A percentile compares a stretch with the other conserved stretches of the same genome.
Conservation (phyloP, 352 stramenopile genomes). For the Nothophytophthora sp. region DNA sequence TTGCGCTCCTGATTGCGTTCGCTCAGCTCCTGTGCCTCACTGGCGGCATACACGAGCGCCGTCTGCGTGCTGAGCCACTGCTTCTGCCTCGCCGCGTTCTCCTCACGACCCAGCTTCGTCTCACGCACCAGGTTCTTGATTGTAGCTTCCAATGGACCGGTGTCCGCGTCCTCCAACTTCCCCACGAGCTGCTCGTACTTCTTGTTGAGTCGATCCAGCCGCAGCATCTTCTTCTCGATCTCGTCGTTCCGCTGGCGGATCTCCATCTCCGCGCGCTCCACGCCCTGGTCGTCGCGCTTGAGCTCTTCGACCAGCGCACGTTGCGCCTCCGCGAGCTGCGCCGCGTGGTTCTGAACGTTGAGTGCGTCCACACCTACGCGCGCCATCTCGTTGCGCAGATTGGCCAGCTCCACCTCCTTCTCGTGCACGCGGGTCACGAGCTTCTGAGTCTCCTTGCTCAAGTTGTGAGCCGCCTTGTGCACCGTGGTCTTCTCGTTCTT, state of each 20-base stretch:
- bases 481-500: slow-evolving; percentile 90
- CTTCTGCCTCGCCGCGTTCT: slow-evolving; percentile 84
- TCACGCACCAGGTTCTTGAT: slow-evolving; percentile 94
- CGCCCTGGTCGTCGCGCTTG: slow-evolving; percentile 85
- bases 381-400: slow-evolving; percentile 93
- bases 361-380: slow-evolving; percentile 91
- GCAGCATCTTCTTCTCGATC: slow-evolving; percentile 96
- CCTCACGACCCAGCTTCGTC: slow-evolving; percentile 60
- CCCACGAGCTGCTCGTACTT: slow-evolving; percentile 94
- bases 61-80: slow-evolving; percentile 93
- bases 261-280: slow-evolving; percentile 93
- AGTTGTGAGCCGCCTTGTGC: slow-evolving; percentile 91
- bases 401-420: slow-evolving; percentile 89
- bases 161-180: slow-evolving; percentile 89
- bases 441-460: slow-evolving; percentile 81
- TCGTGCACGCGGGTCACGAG: slow-evolving; percentile 77
- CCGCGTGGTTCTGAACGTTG: slow-evolving; percentile 90
- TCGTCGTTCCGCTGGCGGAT: slow-evolving; percentile 95
- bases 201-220: slow-evolving; percentile 92
- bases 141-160: slow-evolving; percentile 93
- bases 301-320: slow-evolving; percentile 80
- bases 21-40: slow-evolving; percentile 86
- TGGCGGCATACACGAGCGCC: slow-evolving; percentile 84
- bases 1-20: slow-evolving; percentile 91
- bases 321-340: slow-evolving; percentile 88